phyloP scores from a whole-genome alignment of 192 early-diverging fungal species.

The Linnemannia zychae region DNA sequence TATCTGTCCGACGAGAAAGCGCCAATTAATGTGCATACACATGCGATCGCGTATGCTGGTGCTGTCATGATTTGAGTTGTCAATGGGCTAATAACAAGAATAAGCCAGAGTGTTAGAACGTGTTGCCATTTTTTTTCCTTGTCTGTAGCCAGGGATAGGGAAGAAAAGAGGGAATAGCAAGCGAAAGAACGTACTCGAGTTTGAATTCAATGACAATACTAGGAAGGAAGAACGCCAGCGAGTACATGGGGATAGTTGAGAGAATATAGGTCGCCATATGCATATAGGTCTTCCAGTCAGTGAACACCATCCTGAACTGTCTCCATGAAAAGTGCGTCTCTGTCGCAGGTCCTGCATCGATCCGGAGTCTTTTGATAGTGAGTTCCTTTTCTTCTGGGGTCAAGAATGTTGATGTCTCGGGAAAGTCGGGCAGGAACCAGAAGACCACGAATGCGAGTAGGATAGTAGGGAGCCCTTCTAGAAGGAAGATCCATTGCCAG shows the following conservation, averaged over 20 bases:
- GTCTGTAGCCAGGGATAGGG: too few species aligned
- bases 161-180: too few species aligned
- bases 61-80: slow-evolving; percentile 56
- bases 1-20: slow-evolving; percentile 20
- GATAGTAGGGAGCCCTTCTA: slow-evolving; percentile 67
- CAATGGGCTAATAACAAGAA: background rate
- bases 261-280: slow-evolving; percentile 71
- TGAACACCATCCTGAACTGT: slow-evolving; percentile 61
- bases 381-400: slow-evolving; percentile 56
- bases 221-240: slow-evolving; percentile 76
- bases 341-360: slow-evolving; percentile 61
- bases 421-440: slow-evolving; percentile 60
- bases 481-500: slow-evolving; percentile 78
- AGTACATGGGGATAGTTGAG: slow-evolving; percentile 70
- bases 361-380: slow-evolving; percentile 44
- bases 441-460: slow-evolving; percentile 36
- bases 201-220: slow-evolving; percentile 76
- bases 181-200: slow-evolving; percentile 38
- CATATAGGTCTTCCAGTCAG: slow-evolving; percentile 63
- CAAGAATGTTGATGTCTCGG: slow-evolving; percentile 60
- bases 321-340: slow-evolving; percentile 61
- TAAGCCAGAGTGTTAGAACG: background rate
- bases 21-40: slow-evolving; percentile 18
- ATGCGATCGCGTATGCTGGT: slow-evolving; percentile 60
- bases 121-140: too few species aligned